Evolutionary conservation across 2,329 filamentous ascomycete genomes (phyloP).

Genomic region (Pestalotiopsis sp.): DNA sequence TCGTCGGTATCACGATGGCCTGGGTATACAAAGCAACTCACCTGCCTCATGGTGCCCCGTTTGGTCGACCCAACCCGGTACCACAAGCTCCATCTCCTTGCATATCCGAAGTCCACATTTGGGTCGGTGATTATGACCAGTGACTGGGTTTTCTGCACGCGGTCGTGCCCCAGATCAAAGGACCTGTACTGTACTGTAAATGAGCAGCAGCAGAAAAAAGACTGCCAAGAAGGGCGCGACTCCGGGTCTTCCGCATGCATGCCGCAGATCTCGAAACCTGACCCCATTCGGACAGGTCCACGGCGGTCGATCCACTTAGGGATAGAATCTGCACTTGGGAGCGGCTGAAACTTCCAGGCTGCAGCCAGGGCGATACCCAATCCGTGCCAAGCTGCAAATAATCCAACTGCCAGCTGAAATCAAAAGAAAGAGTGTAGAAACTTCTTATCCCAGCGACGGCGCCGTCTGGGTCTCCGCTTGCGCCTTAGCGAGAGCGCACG

Average conservation of each 20-base stretch:
- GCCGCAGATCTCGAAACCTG: conserved; percentile 1
- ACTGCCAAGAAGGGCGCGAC: neutral
- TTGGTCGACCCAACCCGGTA: neutral
- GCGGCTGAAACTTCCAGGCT: conserved; percentile 11
- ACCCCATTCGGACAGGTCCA: neutral
- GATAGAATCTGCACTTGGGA: neutral
- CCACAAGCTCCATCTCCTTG: conserved; percentile 2
- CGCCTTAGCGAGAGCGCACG: conserved; percentile 4
- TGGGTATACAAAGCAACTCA: neutral
- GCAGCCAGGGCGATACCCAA: conserved; percentile 8
- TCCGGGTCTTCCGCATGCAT: conserved; percentile 2
- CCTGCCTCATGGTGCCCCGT: neutral
- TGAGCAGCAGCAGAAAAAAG: neutral
- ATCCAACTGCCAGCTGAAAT: conserved; percentile 5
- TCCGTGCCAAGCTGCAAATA: conserved; percentile 4
- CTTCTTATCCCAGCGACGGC: neutral
- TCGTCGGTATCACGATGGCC: neutral
- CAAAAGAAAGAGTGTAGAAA: neutral
- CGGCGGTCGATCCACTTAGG: conserved; percentile 3
- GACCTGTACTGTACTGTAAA: neutral
- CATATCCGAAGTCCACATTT: neutral
- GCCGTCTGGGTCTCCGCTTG: neutral
- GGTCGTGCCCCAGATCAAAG: neutral
- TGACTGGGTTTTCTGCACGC: neutral
- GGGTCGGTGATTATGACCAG: neutral